Evolutionary conservation across 192 early-diverging fungal genomes (phyloP).

Genomic region (Mortierella hygrophila): DNA sequence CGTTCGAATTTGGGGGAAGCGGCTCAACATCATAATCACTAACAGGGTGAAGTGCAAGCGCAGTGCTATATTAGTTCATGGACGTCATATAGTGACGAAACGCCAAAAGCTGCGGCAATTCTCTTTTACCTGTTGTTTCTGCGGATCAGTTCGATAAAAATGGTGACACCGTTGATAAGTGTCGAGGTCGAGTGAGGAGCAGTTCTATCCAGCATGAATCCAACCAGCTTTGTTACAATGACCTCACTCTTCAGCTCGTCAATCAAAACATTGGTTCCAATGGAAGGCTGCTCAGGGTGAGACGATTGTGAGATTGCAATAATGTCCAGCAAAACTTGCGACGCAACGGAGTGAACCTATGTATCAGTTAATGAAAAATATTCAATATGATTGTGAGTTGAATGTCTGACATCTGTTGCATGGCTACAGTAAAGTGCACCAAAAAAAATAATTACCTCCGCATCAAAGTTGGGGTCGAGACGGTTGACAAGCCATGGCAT

Average conservation of each 20-base stretch:
- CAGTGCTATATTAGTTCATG: background rate
- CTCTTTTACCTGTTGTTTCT: slow-evolving; percentile 86
- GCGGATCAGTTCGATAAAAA: slow-evolving; percentile 97
- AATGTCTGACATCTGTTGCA: no score
- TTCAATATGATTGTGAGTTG: background rate
- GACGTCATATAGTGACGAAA: background rate
- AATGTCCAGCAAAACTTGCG: slow-evolving; percentile 85
- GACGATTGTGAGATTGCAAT: slow-evolving; percentile 82
- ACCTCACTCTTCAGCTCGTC: slow-evolving; percentile 77
- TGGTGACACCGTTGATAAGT: slow-evolving; percentile 92
- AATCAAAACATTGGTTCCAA: slow-evolving; percentile 72
- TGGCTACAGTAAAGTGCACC: no score
- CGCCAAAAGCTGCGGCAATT: background rate
- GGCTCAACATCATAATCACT: slow-evolving; percentile 55
- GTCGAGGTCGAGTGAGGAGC: slow-evolving; percentile 88
- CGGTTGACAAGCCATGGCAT: slow-evolving; percentile 78
- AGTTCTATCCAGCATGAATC: slow-evolving; percentile 84
- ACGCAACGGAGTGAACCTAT: slow-evolving; percentile 79
- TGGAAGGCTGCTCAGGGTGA: slow-evolving; percentile 70
- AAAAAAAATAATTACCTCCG: slow-evolving; percentile 67
- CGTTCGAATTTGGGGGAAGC: slow-evolving; percentile 27
- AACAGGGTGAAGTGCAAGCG: background rate
- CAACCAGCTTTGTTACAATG: slow-evolving; percentile 79
- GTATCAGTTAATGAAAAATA: background rate
- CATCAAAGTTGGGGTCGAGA: slow-evolving; percentile 81